A percentile compares a stretch with the other conserved stretches of the same genome.
Evolutionary conservation across 768 basidiomycete genomes (phyloP).

Genomic region (Lentinula detonsa): DNA sequence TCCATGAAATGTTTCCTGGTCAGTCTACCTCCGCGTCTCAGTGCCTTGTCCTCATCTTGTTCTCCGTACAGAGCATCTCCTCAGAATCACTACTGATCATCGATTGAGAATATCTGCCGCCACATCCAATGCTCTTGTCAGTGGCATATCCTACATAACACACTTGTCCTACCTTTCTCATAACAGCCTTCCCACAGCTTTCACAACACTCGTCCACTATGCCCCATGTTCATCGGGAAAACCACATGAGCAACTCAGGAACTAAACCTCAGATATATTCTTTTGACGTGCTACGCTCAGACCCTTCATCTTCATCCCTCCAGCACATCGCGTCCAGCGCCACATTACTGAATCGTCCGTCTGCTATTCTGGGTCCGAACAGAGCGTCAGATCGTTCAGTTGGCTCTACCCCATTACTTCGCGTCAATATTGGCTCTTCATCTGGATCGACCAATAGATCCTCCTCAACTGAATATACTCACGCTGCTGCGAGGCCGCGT

Average conservation of each 20-base stretch:
- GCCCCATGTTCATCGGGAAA: background rate
- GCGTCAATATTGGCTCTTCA: background rate
- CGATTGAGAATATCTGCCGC: background rate
- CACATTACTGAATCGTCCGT: background rate
- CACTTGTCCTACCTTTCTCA: background rate
- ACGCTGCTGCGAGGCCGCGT: background rate
- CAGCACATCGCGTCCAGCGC: conserved; percentile 6
- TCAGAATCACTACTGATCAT: background rate
- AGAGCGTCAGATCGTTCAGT: background rate
- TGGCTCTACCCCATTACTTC: background rate
- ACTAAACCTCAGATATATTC: background rate
- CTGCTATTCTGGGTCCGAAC: background rate
- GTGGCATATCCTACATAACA: background rate
- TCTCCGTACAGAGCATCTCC: conserved; percentile 12
- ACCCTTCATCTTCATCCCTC: conserved; percentile 6
- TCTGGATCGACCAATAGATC: background rate
- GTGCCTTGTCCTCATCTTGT: background rate
- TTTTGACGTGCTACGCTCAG: conserved; percentile 5
- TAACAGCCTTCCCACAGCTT: background rate
- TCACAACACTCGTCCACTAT: background rate
- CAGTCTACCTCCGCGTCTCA: conserved; percentile 5
- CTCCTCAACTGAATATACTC: background rate
- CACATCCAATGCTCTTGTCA: background rate
- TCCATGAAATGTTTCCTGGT: conserved; percentile 55
- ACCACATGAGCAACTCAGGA: background rate